Evolutionary conservation across 768 basidiomycete species (phyloP).

Genomic region (Mrakia hoshinonis): DNA sequence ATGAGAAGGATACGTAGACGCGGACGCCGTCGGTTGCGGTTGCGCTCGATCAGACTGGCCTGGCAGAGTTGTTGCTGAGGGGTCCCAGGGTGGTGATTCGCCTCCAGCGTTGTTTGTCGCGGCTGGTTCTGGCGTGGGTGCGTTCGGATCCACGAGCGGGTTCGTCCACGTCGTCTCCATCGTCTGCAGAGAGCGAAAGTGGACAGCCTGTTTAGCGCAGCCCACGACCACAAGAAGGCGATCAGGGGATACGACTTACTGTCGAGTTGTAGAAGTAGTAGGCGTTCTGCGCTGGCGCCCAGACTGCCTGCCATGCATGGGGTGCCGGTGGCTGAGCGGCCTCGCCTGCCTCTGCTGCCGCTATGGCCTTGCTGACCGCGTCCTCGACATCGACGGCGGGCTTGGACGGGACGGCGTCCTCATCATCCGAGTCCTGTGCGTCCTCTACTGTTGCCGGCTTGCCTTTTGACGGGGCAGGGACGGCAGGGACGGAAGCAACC

Average conservation of each 20-base stretch:
- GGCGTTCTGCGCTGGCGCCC: conserved; percentile 20
- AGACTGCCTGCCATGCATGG: conserved; percentile 24
- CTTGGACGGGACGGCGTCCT: conserved; percentile 1
- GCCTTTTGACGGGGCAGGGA: background rate
- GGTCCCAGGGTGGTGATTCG: conserved; percentile 23
- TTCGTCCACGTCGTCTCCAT: conserved; percentile 28
- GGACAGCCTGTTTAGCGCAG: background rate
- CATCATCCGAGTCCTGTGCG: conserved; percentile 17
- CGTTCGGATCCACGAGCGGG: conserved; percentile 19
- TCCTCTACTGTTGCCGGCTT: conserved; percentile 24
- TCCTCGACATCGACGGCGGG: background rate
- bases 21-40: background rate
- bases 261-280: background rate
- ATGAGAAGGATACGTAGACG: background rate
- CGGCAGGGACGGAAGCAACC: background rate
- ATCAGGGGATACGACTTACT: background rate
- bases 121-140: background rate
- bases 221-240: background rate
- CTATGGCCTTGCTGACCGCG: background rate
- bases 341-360: background rate
- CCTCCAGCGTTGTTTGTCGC: background rate
- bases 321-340: background rate
- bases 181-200: conserved; percentile 18
- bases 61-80: conserved; percentile 25
- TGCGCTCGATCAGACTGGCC: background rate